Evolutionary conservation across 768 basidiomycete species (phyloP), one percentile per base, ranked within the genome.

Genomic region (Leccinum truebloodii): DNA sequence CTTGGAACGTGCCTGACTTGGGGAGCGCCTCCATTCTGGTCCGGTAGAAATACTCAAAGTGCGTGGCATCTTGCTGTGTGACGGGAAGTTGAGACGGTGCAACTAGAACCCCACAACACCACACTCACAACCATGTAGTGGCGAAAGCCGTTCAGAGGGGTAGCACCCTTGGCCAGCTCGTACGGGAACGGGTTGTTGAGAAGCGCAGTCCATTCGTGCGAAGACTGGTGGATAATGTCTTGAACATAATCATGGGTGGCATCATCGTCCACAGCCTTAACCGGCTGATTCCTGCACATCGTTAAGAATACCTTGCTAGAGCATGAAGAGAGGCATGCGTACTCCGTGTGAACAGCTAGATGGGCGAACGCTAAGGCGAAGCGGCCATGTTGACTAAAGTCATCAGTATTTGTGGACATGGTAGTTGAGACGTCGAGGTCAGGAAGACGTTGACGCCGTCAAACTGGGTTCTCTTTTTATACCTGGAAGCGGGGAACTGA

Each of bases 101-200:
- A 9, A 52, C 3, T 14, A 12, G 28, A 34, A 18, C 8, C 5
- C 1, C 3, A 12, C 13, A 14, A 5, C 6, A 18, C 7, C 2
- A 3, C 14, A 59, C 59, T 44, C 24, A 60, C 59, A 22, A 59
- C 28, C 50, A 52, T 60, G 9, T 59, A 59, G 50, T 60, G 59
- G 7, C 59, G 48, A 44, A 59, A 60, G 20, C 59, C 57, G 16
- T 52, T 60, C 12, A 52, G 39, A 20, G 39, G 18, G 13, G 57
- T 35, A 13, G 30, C 13, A 7, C n/a, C 59, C 4, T 30, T 59
- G 32, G 59, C 57, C n/a, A 60, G 9, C 3, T 14, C 2, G 4
- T 2, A 7, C 6, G 57, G 57, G 57, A 60, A 60, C 32, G 50
- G 18, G 22, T 59, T 16, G 2, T 7, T 3, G 0, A 4, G 32